A percentile compares a stretch with the other conserved stretches of the same genome.
Evolutionary conservation across 805 yeast species (phyloP).

Genomic region (Candida endomychidarum): DNA sequence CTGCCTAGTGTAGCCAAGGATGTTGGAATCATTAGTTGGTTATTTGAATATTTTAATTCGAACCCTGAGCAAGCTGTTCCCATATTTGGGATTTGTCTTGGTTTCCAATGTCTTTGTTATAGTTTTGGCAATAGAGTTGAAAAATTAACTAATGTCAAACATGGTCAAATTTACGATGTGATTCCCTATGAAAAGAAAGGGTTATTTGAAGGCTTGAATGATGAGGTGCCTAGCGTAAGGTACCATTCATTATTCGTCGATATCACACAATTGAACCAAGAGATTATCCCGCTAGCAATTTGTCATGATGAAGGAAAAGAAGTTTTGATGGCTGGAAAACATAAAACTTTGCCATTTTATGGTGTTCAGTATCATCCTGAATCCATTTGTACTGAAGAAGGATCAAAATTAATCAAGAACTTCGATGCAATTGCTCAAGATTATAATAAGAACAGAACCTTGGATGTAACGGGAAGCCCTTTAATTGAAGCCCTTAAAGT

Average conservation of each 20-base stretch:
- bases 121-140: slow-evolving; percentile 57
- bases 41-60: slow-evolving; percentile 22
- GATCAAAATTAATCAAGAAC: slow-evolving; percentile 57
- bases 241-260: slow-evolving; percentile 81
- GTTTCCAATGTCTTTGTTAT: slow-evolving; percentile 80
- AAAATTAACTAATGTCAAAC: slow-evolving; percentile 61
- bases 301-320: slow-evolving; percentile 40
- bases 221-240: slow-evolving; percentile 57
- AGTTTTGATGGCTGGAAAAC: slow-evolving; percentile 80
- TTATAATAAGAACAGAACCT: slow-evolving; percentile 28
- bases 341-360: slow-evolving; percentile 61
- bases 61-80: slow-evolving; percentile 43
- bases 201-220: slow-evolving; percentile 8
- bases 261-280: slow-evolving; percentile 23
- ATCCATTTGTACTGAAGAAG: slow-evolving; percentile 77
- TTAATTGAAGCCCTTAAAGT: slow-evolving; percentile 4
- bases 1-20: slow-evolving; percentile 65
- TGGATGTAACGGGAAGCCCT: background rate
- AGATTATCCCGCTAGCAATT: slow-evolving; percentile 59
- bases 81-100: slow-evolving; percentile 87
- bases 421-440: slow-evolving; percentile 54
- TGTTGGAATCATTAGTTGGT: slow-evolving; percentile 73
- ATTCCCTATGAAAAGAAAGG: slow-evolving; percentile 38
- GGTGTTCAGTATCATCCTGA: slow-evolving; percentile 99
- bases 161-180: slow-evolving; percentile 78